A percentile compares a stretch with the other conserved stretches of the same genome.
Conservation (phyloP, 2,329 filamentous ascomycete genomes). For the Penicillium sp. region DNA sequence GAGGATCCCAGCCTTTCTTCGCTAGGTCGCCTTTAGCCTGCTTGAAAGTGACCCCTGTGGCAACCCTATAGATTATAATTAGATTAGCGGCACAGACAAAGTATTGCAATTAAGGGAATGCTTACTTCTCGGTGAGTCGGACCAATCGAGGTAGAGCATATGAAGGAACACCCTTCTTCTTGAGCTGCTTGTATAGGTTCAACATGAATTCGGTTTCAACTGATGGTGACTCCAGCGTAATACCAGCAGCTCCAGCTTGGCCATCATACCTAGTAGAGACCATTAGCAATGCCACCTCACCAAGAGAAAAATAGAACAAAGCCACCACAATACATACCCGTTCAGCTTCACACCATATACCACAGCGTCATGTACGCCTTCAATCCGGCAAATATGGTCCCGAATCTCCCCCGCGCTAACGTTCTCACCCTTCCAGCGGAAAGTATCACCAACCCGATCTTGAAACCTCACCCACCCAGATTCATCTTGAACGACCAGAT, state of each 20-base stretch:
- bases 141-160: conserved; percentile 51
- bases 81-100: background rate
- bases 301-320: background rate
- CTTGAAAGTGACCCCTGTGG: conserved; percentile 51
- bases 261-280: conserved; percentile 45
- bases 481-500: conserved; percentile 43
- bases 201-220: conserved; percentile 39
- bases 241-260: conserved; percentile 48
- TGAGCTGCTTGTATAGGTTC: conserved; percentile 39
- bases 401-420: conserved; percentile 48
- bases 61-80: conserved; percentile 32
- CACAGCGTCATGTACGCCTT: conserved; percentile 44
- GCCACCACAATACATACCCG: conserved; percentile 29
- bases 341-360: conserved; percentile 46
- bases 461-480: conserved; percentile 48
- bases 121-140: conserved; percentile 47
- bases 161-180: conserved; percentile 45
- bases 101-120: background rate
- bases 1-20: conserved; percentile 44
- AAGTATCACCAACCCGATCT: conserved; percentile 44
- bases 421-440: conserved; percentile 47
- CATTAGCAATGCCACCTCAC: background rate
- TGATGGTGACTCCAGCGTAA: conserved; percentile 40
- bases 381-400: conserved; percentile 44
- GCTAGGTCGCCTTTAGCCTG: conserved; percentile 47